Base-by-base conservation (phyloP, 2,329 filamentous ascomycete species). In the Talaromyces sp. region DNA sequence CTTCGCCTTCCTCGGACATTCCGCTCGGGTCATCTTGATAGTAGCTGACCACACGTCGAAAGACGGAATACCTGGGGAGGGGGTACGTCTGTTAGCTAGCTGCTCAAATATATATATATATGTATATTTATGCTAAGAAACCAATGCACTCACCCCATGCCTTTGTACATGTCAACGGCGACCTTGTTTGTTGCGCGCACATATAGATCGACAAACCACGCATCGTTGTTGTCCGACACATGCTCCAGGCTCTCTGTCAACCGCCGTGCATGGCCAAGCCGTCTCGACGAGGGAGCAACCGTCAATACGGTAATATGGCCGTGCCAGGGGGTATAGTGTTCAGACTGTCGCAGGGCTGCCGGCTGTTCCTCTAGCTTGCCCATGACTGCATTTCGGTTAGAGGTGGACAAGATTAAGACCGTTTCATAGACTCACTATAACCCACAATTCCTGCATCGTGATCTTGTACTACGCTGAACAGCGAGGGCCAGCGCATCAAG, bases 311-410 rank as follows among this genome's bases (percentile, higher is more conserved):
- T 99, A 73, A 99, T 96, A 78, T 99, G 95, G 23, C 92, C 94
- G 79, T 99, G 95, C 91, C 92, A 98, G n/a, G 94, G 94, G n/a
- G 96, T 89, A 79, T 96, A 96, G 79, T 97, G 92, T 70, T 89
- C 84, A 56, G 91, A 95, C 70, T 87, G 87, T 63, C 86, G 83
- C 74, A 90, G 85, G 59, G 87, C 87, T 52, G 90, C 82, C 16
- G 90, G 89, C 60, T 92, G 96, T 66, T 92, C 88, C 81, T 98
- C 94, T 64, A 96, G 85, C 80, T 99, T 99, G 73, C 94, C 95
- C 86, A 99, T 96, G 73, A 99, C 93, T 96, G 67, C 58, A 47
- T 56, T 31, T 23, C 33, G 10, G 3, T 47, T n/a, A 27, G 54
- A 34, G 30, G 30, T 30, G 23, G 30, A n/a, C 30, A 7, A 56